phyloP scores from a whole-genome alignment of 75 land plant species.

The Cunninghamia lanceolata region DNA sequence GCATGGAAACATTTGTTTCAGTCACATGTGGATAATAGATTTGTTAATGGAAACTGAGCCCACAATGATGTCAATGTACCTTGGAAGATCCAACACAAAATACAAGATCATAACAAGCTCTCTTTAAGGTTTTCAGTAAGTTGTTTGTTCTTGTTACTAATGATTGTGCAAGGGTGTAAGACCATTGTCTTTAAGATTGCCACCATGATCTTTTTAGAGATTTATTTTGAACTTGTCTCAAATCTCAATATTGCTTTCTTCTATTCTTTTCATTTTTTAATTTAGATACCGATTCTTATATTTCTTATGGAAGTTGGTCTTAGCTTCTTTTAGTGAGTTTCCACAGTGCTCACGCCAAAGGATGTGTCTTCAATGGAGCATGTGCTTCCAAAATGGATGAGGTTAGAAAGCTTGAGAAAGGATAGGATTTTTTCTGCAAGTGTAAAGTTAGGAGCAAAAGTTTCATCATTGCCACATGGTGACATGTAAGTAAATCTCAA shows the following conservation, averaged over 20 bases:
- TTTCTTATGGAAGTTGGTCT: neutral
- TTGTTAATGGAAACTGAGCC: too few relatives aligned
- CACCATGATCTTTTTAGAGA: neutral
- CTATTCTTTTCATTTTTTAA: neutral
- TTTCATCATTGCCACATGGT: conserved; percentile 33
- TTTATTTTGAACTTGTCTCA: too few relatives aligned
- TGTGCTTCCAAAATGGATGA: conserved; percentile 51
- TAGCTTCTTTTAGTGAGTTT: neutral
- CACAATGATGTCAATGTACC: neutral
- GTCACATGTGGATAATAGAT: neutral
- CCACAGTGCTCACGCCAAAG: conserved; percentile 48
- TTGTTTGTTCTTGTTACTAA: neutral
- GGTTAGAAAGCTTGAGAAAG: conserved; percentile 19
- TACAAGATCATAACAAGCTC: neutral
- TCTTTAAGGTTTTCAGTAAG: neutral
- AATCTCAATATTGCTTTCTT: neutral
- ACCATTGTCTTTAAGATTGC: neutral
- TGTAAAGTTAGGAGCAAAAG: conserved; percentile 40
- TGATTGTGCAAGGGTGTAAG: neutral
- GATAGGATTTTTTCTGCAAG: conserved; percentile 11
- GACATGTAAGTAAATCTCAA: conserved; percentile 44
- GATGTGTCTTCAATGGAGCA: conserved; percentile 56
- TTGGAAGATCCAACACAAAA: neutral
- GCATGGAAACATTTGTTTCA: neutral
- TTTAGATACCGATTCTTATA: neutral